Evolutionary conservation across 345 rosid genomes (phyloP).

Genomic region (Salix koriyanagi): DNA sequence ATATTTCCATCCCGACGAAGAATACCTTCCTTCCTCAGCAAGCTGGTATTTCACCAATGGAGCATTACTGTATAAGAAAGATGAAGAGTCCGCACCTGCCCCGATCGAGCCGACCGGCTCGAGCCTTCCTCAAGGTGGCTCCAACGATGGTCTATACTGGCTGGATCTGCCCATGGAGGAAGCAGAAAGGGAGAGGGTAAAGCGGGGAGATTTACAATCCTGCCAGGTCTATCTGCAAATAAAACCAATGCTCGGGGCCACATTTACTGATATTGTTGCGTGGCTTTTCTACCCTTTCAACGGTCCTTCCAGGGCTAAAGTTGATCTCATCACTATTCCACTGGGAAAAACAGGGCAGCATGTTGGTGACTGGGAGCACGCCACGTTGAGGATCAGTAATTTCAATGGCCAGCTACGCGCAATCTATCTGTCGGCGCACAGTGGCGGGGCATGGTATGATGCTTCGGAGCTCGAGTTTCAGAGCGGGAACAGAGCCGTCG

Average conservation of each 20-base stretch:
- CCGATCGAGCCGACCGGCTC: constrained; percentile 44
- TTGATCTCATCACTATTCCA: constrained; percentile 41
- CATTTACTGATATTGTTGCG: constrained; percentile 61
- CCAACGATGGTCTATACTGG: constrained; percentile 71
- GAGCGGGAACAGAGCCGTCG: constrained; percentile 48
- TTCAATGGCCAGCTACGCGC: constrained; percentile 58
- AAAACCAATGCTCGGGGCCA: constrained; percentile 77
- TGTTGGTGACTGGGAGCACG: constrained; percentile 90
- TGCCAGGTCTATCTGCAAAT: constrained; percentile 56
- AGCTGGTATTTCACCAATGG: constrained; percentile 69
- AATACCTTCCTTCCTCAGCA: constrained; percentile 65
- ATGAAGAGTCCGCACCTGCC: constrained; percentile 54
- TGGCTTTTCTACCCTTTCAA: constrained; percentile 90
- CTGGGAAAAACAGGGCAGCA: constrained; percentile 73
- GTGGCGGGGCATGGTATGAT: constrained; percentile 64
- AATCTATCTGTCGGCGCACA: constrained; percentile 59
- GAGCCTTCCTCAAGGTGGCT: constrained; percentile 81
- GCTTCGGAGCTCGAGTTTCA: constrained; percentile 60
- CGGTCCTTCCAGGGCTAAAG: constrained; percentile 66
- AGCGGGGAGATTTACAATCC: constrained; percentile 56
- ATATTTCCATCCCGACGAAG: constrained; percentile 75
- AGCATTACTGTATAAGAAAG: constrained; percentile 57
- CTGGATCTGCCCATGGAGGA: constrained; percentile 65
- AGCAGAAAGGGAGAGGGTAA: constrained; percentile 44
- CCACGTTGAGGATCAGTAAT: constrained; percentile 71